Conservation (phyloP, 169 alveolate genomes). For the Babesia caballi region DNA sequence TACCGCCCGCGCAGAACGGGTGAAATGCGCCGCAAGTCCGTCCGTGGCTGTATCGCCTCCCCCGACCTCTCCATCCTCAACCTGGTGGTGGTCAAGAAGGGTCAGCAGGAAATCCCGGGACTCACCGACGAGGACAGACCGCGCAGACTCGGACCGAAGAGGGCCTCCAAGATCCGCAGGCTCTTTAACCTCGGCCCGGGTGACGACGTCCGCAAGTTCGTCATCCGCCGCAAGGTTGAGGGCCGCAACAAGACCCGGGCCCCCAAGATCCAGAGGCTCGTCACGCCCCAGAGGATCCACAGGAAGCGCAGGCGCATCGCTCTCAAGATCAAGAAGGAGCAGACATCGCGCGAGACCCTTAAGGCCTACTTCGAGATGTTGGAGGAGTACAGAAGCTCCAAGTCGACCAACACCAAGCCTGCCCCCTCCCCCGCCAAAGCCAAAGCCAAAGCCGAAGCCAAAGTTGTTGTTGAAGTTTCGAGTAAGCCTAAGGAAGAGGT, state of each 20-base stretch:
- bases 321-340: slow-evolving; percentile 65
- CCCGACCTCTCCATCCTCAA: slow-evolving; percentile 97
- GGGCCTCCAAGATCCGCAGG: slow-evolving; percentile 97
- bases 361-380: slow-evolving; percentile 74
- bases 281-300: slow-evolving; percentile 97
- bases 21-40: slow-evolving; percentile 97
- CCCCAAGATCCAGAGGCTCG: slow-evolving; percentile 98
- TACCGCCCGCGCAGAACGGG: slow-evolving; percentile 98
- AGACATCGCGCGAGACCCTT: slow-evolving; percentile 60
- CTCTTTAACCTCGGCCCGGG: slow-evolving; percentile 89
- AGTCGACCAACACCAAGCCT: no score
- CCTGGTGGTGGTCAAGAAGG: slow-evolving; percentile 95
- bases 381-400: slow-evolving; percentile 60
- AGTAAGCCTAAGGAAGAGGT: not conserved
- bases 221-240: slow-evolving; percentile 83
- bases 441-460: slow-evolving; percentile 2
- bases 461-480: not conserved
- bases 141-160: slow-evolving; percentile 99
- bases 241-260: slow-evolving; percentile 93
- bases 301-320: slow-evolving; percentile 89
- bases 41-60: slow-evolving; percentile 99
- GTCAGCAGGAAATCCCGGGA: slow-evolving; percentile 95
- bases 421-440: not conserved
- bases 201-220: slow-evolving; percentile 95
- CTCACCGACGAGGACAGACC: slow-evolving; percentile 96